These are phyloP conservation scores for Capronia americana DNA, from an alignment of 2,329 filamentous ascomycete species.

Conservation along the genomic window DNA sequence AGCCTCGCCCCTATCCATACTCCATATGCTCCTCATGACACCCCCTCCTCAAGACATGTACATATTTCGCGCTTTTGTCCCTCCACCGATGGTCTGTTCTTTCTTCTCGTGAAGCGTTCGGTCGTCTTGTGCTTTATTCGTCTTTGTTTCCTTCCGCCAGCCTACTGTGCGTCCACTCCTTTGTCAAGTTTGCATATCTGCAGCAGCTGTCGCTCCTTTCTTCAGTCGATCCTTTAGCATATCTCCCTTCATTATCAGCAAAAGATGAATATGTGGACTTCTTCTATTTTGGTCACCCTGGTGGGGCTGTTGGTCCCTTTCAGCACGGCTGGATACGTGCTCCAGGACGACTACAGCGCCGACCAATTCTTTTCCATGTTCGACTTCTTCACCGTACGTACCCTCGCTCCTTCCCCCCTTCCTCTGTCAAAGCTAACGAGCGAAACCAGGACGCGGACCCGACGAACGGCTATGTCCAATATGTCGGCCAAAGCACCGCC, in stretches of 20 bases:
- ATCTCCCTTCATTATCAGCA: conserved; percentile 14
- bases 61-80: conserved; percentile 9
- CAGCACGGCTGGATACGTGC: conserved; percentile 47
- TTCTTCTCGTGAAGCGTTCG: conserved; percentile 19
- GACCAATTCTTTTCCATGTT: conserved; percentile 60
- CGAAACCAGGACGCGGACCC: conserved; percentile 63
- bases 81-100: conserved; percentile 9
- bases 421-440: background rate
- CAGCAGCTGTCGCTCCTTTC: conserved; percentile 24
- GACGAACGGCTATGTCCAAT: conserved; percentile 76
- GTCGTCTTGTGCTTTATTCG: conserved; percentile 13
- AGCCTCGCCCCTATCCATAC: conserved; percentile 13
- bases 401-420: background rate
- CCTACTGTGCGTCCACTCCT: conserved; percentile 34
- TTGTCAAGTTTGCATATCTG: conserved; percentile 17
- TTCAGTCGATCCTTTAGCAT: conserved; percentile 13
- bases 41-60: conserved; percentile 6
- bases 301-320: conserved; percentile 37
- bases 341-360: conserved; percentile 57
- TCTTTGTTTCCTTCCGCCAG: conserved; percentile 14
- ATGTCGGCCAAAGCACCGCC: conserved; percentile 66
- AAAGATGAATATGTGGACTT: conserved; percentile 40
- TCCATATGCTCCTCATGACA: background rate
- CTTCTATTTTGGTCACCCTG: conserved; percentile 34
- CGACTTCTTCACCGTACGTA: conserved; percentile 56